A percentile compares a stretch with the other conserved stretches of the same genome.
These are phyloP conservation scores for Inonotus obliquus DNA, from an alignment of 1,284 basidiomycete species.

Conservation along the genomic window DNA sequence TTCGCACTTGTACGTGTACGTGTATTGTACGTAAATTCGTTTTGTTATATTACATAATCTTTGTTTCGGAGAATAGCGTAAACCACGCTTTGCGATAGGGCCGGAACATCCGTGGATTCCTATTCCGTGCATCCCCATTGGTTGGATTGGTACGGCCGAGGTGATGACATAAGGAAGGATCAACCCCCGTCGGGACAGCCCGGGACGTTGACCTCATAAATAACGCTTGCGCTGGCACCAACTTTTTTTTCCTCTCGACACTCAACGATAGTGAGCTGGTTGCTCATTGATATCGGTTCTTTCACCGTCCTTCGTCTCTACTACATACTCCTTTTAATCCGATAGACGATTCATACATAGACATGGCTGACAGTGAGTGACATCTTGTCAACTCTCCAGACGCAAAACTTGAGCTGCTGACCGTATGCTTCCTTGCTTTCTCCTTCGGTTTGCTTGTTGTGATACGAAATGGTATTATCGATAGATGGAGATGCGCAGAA, in stretches of 20 bases:
- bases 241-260: slow-evolving; percentile 2
- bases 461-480: background rate
- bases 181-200: background rate
- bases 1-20: background rate
- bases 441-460: background rate
- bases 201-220: slow-evolving; percentile 10
- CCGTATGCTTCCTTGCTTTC: background rate
- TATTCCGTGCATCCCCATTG: too few relatives aligned
- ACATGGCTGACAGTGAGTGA: slow-evolving; percentile 13
- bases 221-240: background rate
- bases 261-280: background rate
- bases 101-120: background rate
- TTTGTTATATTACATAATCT: too few relatives aligned
- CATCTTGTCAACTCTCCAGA: background rate
- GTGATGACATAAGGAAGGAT: slow-evolving; percentile 7
- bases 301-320: background rate
- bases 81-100: background rate
- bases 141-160: too few relatives aligned
- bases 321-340: background rate
- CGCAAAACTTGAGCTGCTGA: background rate
- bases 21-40: background rate
- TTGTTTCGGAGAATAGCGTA: background rate
- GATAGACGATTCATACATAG: slow-evolving; percentile 4
- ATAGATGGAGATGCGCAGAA: slow-evolving; percentile 76
- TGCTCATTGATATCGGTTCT: background rate